phyloP scores from a whole-genome alignment of 2,329 filamentous ascomycete genomes.

The Penicillium digitatum region DNA sequence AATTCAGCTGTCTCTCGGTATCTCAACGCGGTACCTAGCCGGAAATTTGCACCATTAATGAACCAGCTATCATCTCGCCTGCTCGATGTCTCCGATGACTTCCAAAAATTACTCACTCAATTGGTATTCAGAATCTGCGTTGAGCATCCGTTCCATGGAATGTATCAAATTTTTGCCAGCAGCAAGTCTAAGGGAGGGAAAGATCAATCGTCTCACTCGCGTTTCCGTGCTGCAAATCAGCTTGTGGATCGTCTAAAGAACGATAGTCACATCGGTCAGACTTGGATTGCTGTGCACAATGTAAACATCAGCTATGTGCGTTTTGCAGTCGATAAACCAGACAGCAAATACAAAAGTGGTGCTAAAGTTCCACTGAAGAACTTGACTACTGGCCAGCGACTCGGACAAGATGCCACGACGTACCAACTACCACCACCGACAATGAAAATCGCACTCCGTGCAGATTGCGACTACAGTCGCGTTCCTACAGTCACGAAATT shows the following conservation, averaged over 20 bases:
- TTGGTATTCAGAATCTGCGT: conserved; percentile 79
- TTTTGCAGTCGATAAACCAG: conserved; percentile 46
- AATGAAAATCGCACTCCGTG: conserved; percentile 72
- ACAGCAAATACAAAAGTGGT: conserved; percentile 64
- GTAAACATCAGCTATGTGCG: conserved; percentile 64
- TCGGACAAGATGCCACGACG: conserved; percentile 61
- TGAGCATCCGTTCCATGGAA: conserved; percentile 93
- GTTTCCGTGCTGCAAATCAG: conserved; percentile 67
- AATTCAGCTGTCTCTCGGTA: conserved; percentile 72
- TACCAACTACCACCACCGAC: conserved; percentile 82
- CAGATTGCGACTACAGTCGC: conserved; percentile 68
- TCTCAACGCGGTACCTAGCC: conserved; percentile 71
- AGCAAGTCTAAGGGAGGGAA: conserved; percentile 63
- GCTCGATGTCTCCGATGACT: conserved; percentile 63
- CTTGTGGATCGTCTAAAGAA: conserved; percentile 60
- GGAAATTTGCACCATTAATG: conserved; percentile 89
- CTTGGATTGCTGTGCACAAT: conserved; percentile 69
- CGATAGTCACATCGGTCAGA: conserved; percentile 50
- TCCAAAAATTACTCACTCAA: conserved; percentile 70
- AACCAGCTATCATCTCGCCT: conserved; percentile 95
- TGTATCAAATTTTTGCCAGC: conserved; percentile 93
- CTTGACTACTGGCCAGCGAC: conserved; percentile 57
- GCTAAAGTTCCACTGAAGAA: conserved; percentile 62
- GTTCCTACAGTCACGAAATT: conserved; percentile 72
- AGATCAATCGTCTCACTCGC: conserved; percentile 69